Base-by-base conservation (phyloP, 2,329 filamentous ascomycete species). In the Basipetospora chlamydospora region DNA sequence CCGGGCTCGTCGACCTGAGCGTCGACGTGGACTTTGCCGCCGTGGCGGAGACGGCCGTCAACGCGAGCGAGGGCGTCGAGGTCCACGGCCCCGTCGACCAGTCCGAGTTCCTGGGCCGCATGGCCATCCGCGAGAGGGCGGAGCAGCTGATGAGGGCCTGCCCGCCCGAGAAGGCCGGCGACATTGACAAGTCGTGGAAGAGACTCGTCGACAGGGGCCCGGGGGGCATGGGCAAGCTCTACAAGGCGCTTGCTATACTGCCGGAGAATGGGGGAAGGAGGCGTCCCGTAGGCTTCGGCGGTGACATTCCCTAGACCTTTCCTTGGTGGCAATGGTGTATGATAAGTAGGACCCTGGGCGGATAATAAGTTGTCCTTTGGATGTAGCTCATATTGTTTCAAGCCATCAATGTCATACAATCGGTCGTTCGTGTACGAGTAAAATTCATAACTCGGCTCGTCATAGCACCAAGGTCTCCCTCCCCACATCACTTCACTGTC, bases 11-110 rank as follows among this genome's bases (percentile, higher is more conserved):
- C 3, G 90, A 98, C 52, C 65, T 98, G 16, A 86, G 78, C 45
- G 88, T 83, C 1, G 88, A 98, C 51, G 90, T 98, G 1, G 90
- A 98, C 56, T 98, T 98, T 52, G 71, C 73, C 0, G 85, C 80
- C 9, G 61, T 98, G 1, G 87, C 86, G 0, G 87, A 96, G 52
- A 68, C 80, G 2, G 87, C 87, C 0, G 67, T 83, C 31, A 62
- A 70, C 26, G 81, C 82, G 0, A 87, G 79, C 44, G 70, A 77
- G 1, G 80, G 77, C 2, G 76, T 96, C 4, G 90, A 98, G 56
- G 83, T 94, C 6, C 87, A 96, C 50, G 90, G 90, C 0, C 90
- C 90, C 0, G 77, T 94, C 2, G 75, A 86, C 42, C 90, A 98
- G 58, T 84, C 74, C 0, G 63, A 69, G 26, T 98, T 93, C 55